These are phyloP conservation scores for Gyromitra esculenta DNA, from an alignment of 2,329 filamentous ascomycete genomes.

Conservation along the genomic window DNA sequence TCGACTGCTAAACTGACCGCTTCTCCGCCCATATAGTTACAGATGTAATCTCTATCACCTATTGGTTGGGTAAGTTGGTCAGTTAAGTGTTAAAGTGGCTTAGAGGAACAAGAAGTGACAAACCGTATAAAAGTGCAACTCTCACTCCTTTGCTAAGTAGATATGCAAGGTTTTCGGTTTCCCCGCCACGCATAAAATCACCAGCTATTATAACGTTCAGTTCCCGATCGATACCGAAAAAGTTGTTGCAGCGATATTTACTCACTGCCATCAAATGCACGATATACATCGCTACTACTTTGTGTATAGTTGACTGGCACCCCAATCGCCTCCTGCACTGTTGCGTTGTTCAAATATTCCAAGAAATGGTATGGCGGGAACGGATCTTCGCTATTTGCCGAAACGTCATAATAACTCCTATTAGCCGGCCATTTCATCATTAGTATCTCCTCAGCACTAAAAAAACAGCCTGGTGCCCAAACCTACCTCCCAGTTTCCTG, in stretches of 20 bases:
- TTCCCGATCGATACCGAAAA: neutral
- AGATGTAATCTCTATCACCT: constrained; percentile 71
- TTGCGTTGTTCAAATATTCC: constrained; percentile 72
- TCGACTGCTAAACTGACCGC: constrained; percentile 72
- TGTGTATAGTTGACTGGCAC: constrained; percentile 70
- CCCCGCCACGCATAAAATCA: constrained; percentile 72
- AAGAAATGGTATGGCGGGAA: constrained; percentile 71
- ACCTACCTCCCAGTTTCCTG: constrained; percentile 10
- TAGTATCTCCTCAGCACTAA: constrained; percentile 1
- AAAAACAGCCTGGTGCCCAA: neutral
- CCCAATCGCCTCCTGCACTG: constrained; percentile 70
- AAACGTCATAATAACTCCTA: constrained; percentile 59
- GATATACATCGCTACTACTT: constrained; percentile 50
- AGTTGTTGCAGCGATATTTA: constrained; percentile 12
- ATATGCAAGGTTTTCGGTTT: constrained; percentile 69
- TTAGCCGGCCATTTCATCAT: constrained; percentile 33
- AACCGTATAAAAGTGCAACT: constrained; percentile 76
- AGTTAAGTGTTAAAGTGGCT: neutral
- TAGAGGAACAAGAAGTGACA: constrained; percentile 62
- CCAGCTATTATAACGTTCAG: constrained; percentile 60
- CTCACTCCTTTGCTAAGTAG: constrained; percentile 72
- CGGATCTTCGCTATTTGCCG: constrained; percentile 64
- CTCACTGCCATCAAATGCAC: constrained; percentile 51
- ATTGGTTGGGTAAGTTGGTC: neutral
- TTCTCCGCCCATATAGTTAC: constrained; percentile 79